A percentile compares a stretch with the other conserved stretches of the same genome.
phyloP scores from a whole-genome alignment of 352 stramenopile genomes.

The Phytophthora nicotianae region DNA sequence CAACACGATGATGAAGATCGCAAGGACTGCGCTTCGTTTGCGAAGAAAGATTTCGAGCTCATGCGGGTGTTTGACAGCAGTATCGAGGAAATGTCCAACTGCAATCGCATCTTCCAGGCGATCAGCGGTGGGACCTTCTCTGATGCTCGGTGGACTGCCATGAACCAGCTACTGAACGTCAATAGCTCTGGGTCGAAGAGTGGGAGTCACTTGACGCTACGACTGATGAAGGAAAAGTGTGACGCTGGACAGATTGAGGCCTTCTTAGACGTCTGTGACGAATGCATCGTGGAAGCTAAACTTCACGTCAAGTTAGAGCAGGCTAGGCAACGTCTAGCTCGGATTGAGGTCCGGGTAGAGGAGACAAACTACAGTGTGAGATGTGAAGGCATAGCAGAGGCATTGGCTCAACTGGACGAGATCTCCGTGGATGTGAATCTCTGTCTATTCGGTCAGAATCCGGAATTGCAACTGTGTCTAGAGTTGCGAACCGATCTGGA shows the following conservation, averaged over 20 bases:
- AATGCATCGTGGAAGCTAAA: conserved; percentile 60
- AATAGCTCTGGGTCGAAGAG: not conserved
- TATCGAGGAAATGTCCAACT: conserved; percentile 50
- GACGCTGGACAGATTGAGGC: conserved; percentile 13
- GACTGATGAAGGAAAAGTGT: conserved; percentile 35
- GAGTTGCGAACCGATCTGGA: conserved; percentile 40
- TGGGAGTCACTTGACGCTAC: conserved; percentile 22
- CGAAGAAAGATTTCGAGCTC: conserved; percentile 43
- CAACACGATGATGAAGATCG: conserved; percentile 5
- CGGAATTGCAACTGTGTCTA: conserved; percentile 40
- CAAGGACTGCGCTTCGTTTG: conserved; percentile 11
- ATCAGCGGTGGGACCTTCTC: conserved; percentile 47
- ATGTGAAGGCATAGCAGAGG: conserved; percentile 39
- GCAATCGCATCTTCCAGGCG: conserved; percentile 59
- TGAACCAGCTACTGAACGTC: conserved; percentile 26
- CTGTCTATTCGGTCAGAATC: conserved; percentile 49
- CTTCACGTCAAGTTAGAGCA: conserved; percentile 44
- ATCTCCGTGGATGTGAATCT: conserved; percentile 43
- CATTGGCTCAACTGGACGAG: conserved; percentile 40
- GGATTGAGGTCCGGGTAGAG: conserved; percentile 36
- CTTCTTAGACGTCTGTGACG: conserved; percentile 44
- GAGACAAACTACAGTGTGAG: conserved; percentile 49
- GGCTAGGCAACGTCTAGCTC: conserved; percentile 32
- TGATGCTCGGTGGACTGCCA: conserved; percentile 42
- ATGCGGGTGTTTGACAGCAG: conserved; percentile 39